Conservation (phyloP, 2,329 filamentous ascomycete genomes). For the Trichoderma sp. region DNA sequence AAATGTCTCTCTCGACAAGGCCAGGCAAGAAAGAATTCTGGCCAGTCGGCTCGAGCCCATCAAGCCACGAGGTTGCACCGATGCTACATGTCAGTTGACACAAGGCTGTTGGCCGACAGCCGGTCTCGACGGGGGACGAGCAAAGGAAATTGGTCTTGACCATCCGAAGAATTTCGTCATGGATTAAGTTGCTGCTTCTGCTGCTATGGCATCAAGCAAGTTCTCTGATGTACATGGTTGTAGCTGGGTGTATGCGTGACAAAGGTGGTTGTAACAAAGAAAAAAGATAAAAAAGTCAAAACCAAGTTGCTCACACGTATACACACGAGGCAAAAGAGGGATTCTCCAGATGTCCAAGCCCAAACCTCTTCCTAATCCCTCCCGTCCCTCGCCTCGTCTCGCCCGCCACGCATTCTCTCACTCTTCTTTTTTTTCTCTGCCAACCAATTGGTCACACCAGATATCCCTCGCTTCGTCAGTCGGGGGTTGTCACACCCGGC, state of each 20-base stretch:
- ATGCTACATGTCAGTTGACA: not conserved
- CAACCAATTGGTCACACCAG: conserved; percentile 3
- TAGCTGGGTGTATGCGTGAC: conserved; percentile 20
- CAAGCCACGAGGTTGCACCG: conserved; percentile 1
- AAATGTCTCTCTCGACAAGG: not conserved
- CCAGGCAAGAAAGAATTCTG: not conserved
- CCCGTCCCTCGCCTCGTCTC: not conserved
- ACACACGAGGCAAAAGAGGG: conserved; percentile 8
- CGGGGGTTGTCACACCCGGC: not conserved
- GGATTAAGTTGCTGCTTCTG: conserved; percentile 10
- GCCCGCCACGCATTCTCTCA: not conserved
- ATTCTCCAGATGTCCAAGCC: not conserved
- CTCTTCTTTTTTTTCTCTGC: not conserved
- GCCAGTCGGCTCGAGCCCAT: conserved; percentile 6
- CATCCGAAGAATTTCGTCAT: conserved; percentile 15
- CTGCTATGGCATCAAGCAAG: conserved; percentile 10
- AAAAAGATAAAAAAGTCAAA: not conserved
- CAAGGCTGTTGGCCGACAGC: not conserved
- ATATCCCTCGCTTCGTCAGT: conserved; percentile 1
- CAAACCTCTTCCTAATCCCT: conserved; percentile 4
- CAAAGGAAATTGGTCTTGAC: not conserved
- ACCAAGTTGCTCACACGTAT: conserved; percentile 24
- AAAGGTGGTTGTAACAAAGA: conserved; percentile 16
- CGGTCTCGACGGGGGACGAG: too few species aligned
- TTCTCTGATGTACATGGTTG: conserved; percentile 32